Percentiles rank a stretch among this genome's conserved stretches.
Evolutionary conservation across 2,329 filamentous ascomycete species (phyloP).

Genomic region (Mycosphaerella arachidis): DNA sequence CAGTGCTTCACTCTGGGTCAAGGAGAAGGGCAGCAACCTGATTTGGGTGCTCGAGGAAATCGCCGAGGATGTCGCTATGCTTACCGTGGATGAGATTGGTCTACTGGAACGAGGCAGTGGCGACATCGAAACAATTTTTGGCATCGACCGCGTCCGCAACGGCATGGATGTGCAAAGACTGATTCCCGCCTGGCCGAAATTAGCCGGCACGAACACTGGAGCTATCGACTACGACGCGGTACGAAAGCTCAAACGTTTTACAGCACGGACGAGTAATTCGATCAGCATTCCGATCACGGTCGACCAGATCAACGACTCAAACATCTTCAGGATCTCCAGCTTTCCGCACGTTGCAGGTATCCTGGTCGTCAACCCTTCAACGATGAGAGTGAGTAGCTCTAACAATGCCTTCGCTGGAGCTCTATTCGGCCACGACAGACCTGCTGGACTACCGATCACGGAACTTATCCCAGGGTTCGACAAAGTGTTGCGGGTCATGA

Average conservation of each 20-base stretch:
- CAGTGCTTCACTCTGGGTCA: constrained; percentile 95
- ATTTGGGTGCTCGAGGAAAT: constrained; percentile 99
- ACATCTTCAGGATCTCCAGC: constrained; percentile 79
- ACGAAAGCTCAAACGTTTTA: constrained; percentile 70
- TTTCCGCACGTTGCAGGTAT: constrained; percentile 98
- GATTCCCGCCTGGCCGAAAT: constrained; percentile 75
- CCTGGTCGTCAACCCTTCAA: constrained; percentile 78
- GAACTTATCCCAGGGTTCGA: constrained; percentile 84
- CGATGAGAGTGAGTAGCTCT: constrained; percentile 78
- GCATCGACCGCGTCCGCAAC: constrained; percentile 59
- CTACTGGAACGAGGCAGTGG: constrained; percentile 66
- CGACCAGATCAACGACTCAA: constrained; percentile 63
- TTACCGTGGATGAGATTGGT: constrained; percentile 74
- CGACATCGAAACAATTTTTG: constrained; percentile 84
- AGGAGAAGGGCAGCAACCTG: constrained; percentile 87
- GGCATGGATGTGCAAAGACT: constrained; percentile 74
- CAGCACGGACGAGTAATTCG: constrained; percentile 70
- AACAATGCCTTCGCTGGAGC: constrained; percentile 93
- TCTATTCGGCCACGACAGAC: constrained; percentile 81
- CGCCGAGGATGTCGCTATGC: constrained; percentile 79
- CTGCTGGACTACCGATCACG: constrained; percentile 74
- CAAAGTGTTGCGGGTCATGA: constrained; percentile 72
- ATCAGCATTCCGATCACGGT: constrained; percentile 82
- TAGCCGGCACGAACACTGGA: constrained; percentile 66
- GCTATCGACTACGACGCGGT: constrained; percentile 76